Percentiles rank a stretch among this genome's conserved stretches.
Evolutionary conservation across 306 rosid species (phyloP).

Genomic region (Acacia crassicarpa): DNA sequence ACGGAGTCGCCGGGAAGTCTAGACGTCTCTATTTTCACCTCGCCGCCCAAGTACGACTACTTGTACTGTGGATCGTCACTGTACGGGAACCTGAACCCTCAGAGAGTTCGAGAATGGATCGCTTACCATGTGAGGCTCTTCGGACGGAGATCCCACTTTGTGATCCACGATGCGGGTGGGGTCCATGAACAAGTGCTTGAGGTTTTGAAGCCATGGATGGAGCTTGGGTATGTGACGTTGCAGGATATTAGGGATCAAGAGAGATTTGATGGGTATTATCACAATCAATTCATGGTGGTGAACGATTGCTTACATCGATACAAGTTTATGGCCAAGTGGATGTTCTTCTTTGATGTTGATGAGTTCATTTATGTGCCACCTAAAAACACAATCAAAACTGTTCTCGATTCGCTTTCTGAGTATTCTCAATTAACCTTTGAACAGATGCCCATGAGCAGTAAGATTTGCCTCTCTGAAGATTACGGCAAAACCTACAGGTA

Average conservation of each 20-base stretch:
- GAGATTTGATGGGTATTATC: constrained; percentile 94
- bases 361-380: constrained; percentile 85
- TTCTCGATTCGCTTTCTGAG: constrained; percentile 71
- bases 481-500: constrained; percentile 77
- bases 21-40: constrained; percentile 35
- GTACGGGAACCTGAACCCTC: constrained; percentile 60
- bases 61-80: constrained; percentile 58
- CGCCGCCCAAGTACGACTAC: constrained; percentile 55
- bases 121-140: constrained; percentile 64
- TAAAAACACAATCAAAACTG: constrained; percentile 65
- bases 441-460: constrained; percentile 89
- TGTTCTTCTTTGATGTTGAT: constrained; percentile 95
- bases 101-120: constrained; percentile 68
- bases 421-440: constrained; percentile 83
- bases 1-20: constrained; percentile 44
- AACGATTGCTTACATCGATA: constrained; percentile 89
- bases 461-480: constrained; percentile 61
- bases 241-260: constrained; percentile 89
- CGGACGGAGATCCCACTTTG: constrained; percentile 62
- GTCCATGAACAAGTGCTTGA: constrained; percentile 59
- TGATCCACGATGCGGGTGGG: constrained; percentile 70
- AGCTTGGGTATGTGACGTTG: constrained; percentile 72
- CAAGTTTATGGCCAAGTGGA: constrained; percentile 86
- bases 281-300: constrained; percentile 96
- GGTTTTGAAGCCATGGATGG: constrained; percentile 78